Base-by-base conservation (phyloP, 192 early-diverging fungal species). In the Entomortierella parvispora region DNA sequence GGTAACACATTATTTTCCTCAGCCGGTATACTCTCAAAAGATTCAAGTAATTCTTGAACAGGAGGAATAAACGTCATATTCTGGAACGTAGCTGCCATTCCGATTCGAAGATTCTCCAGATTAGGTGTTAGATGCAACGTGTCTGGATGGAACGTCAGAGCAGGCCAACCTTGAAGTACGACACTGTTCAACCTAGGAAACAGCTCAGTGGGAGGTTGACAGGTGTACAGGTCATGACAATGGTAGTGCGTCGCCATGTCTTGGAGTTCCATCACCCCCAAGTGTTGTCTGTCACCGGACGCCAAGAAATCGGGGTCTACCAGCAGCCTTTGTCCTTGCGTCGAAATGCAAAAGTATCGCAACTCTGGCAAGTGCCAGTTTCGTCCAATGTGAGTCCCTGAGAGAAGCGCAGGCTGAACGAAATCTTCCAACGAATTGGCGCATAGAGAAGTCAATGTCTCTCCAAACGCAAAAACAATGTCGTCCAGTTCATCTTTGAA, bases 121-220 rank as follows among this genome's bases (percentile, higher is more conserved):
- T 26, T 26, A 1, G 46, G 65, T 2, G 47, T 67, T 4, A 28
- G 20, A 7, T 48, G 15, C 26, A 67, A 26, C 6, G 31, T 26
- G 20, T 42, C 47, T 3, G 65, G 65, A 7, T 67, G 44, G 4
- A 67, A 67, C 2, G 28, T 49, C 45, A 67, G 10, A 7, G 65
- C 65, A 5, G 65, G 26, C 33, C 31, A 26, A 25, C 65, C 65
- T 22, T 48, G 45, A 10, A 67, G 55, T 17, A 40, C 33, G 23
- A 67, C 48, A 14, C 5, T 23, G 5, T 48, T 67, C 14, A 58
- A 37, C 12, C 22, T n/a, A 0, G 33, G 20, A 20, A 20, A 20
- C 8, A 20, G n/a, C 17, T 28, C 32, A 0, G 32, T 20, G 31
- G 22, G 22, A 28, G 31, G 54, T 40, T 32, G 54, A 40, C 31